Conservation (phyloP, 2,329 filamentous ascomycete species). For the Pseudogymnoascus sp. region DNA sequence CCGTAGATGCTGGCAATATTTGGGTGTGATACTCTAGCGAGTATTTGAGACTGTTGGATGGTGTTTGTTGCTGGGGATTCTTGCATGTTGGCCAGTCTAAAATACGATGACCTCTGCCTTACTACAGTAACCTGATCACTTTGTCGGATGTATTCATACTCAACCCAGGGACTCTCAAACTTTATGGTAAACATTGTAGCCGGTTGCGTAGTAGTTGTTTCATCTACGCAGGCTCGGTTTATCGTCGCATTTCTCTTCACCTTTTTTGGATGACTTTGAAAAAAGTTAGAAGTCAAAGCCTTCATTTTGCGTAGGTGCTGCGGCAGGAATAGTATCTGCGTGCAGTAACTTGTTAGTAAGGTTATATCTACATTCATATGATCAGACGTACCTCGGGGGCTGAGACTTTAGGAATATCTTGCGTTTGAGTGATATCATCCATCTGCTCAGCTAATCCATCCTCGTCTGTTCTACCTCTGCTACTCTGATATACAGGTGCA, state of each 20-base stretch:
- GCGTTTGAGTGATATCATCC: neutral
- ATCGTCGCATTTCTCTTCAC: neutral
- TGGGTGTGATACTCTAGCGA: neutral
- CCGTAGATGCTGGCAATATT: conserved; percentile 4
- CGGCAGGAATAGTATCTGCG: neutral
- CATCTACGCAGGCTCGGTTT: neutral
- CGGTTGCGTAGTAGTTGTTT: neutral
- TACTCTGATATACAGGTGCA: neutral
- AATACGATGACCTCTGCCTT: neutral
- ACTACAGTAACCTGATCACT: neutral
- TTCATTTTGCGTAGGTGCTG: neutral
- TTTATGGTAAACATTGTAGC: neutral
- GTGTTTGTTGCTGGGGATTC: neutral
- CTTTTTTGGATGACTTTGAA: neutral
- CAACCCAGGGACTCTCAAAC: neutral
- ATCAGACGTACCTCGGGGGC: neutral
- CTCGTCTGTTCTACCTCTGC: neutral
- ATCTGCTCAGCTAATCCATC: neutral
- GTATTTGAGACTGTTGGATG: neutral
- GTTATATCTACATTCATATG: neutral
- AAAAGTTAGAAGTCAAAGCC: neutral
- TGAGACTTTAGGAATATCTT: neutral
- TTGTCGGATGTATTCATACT: neutral
- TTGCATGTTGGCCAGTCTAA: conserved; percentile 3
- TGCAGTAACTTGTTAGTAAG: neutral